Conservation (phyloP, 2,329 filamentous ascomycete species). For the Orbilia oligospora region DNA sequence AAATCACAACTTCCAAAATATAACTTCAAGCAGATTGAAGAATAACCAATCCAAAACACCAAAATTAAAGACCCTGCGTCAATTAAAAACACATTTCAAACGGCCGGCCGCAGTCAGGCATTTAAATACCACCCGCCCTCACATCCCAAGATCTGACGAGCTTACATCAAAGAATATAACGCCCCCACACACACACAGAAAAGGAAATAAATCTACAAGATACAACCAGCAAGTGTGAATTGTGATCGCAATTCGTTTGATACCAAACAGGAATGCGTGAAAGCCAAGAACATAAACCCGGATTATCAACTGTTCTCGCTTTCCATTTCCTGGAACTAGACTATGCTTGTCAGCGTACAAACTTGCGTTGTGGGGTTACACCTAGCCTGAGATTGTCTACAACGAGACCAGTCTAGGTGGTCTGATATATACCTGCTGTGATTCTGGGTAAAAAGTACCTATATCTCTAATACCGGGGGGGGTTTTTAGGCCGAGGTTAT, state of each 20-base stretch:
- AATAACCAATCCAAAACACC: no score
- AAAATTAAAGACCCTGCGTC: no score
- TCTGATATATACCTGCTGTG: neutral
- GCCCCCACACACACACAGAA: neutral
- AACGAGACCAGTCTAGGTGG: no score
- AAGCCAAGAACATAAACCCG: neutral
- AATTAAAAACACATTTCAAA: neutral
- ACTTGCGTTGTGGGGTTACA: conserved; percentile 39
- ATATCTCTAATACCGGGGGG: no score
- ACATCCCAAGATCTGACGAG: neutral
- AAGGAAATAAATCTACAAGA: neutral
- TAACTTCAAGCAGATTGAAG: no score
- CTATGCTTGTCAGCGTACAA: conserved; percentile 28
- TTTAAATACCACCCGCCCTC: conserved; percentile 27
- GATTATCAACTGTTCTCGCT: conserved; percentile 10
- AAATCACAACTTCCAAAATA: no score
- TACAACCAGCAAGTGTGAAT: neutral
- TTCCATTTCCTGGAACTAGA: conserved; percentile 14
- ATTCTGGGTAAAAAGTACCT: no score
- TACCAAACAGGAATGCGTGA: conserved; percentile 49
- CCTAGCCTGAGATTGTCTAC: neutral
- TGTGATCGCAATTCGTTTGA: conserved; percentile 21
- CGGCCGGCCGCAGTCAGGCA: neutral
- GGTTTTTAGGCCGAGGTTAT: neutral
- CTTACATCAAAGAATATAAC: no score